Evolutionary conservation across 2,329 filamentous ascomycete species (phyloP), one percentile per base, ranked within the genome.

Genomic region (Venturia effusa): DNA sequence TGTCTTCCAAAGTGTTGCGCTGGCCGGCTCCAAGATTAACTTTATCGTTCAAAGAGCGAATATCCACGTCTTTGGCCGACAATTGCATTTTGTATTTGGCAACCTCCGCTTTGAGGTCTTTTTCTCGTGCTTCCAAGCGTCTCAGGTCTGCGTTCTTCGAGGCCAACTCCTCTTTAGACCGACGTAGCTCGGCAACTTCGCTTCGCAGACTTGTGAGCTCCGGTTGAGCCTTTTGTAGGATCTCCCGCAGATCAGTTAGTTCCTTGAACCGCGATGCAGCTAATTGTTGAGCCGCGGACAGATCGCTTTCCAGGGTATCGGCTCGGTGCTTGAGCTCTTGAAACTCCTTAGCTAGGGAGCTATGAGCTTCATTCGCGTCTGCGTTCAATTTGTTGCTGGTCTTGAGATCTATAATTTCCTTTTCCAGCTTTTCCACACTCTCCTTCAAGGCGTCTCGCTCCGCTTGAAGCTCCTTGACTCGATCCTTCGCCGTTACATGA

Each of bases 201-300:
- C 87, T 85, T 8, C 90, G 85, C 24, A 97, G 80, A 55, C 79
- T 87, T 72, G 88, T 88, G 30, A 97, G 78, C 74, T 99, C 93
- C 0, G 91, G 89, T 71, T 97, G 92, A 0, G 89, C 84, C 73
- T 94, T 95, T 68, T 92, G 87, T 37, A 97, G 75, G 2, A 92
- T 80, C 66, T 93, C 89, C 24, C 88, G 84, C 57, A 96, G 78
- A 34, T 96, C 89, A 0, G 87, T 87, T 1, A 97, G 78, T 66
- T 97, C 92, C 74, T 92, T 96, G 79, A 92, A 97, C 37, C 94
- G 83, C 19, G 84, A 88, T 66, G 95, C 88, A 0, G 94, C 91
- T 15, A 97, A 82, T 74, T 95, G 86, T 72, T 97, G 87, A 0
- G 92, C 88, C 1, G 92, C 92, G 1, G 86, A 88, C 3, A 97